These are phyloP conservation scores for Erodium maritimum DNA, from an alignment of 345 rosid species.

Conservation along the genomic window DNA sequence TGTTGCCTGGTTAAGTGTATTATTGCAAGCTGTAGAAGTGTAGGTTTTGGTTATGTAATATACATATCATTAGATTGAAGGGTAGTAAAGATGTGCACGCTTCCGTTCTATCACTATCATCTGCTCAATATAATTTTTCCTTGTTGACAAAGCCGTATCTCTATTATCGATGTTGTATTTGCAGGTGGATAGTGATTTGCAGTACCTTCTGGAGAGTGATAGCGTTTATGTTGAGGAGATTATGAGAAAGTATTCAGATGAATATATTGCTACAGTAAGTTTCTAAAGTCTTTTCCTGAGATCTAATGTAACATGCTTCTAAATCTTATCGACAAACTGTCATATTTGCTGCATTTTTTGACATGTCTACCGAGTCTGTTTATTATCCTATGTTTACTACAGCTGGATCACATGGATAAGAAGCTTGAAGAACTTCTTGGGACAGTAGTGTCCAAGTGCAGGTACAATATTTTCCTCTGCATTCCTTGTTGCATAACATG, in stretches of 20 bases:
- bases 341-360: background rate
- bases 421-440: conserved; percentile 41
- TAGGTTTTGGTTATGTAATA: background rate
- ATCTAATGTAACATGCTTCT: background rate
- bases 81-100: background rate
- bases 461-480: conserved; percentile 14
- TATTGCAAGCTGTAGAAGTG: background rate
- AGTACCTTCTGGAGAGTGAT: conserved; percentile 29
- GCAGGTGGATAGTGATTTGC: conserved; percentile 37
- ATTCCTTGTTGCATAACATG: no score
- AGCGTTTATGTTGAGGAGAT: conserved; percentile 18
- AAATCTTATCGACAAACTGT: background rate
- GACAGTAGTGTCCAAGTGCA: conserved; percentile 30
- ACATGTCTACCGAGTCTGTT: background rate
- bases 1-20: background rate
- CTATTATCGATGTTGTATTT: background rate
- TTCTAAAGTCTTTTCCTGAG: conserved; percentile 8
- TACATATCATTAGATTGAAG: background rate
- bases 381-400: background rate
- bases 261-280: conserved; percentile 26
- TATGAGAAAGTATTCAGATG: conserved; percentile 39
- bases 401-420: conserved; percentile 44
- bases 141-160: no score
- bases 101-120: background rate
- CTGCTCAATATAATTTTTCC: no score